These are phyloP conservation scores for Solanum lycopersicoides DNA, from an alignment of 257 asterid species.

Conservation along the genomic window DNA sequence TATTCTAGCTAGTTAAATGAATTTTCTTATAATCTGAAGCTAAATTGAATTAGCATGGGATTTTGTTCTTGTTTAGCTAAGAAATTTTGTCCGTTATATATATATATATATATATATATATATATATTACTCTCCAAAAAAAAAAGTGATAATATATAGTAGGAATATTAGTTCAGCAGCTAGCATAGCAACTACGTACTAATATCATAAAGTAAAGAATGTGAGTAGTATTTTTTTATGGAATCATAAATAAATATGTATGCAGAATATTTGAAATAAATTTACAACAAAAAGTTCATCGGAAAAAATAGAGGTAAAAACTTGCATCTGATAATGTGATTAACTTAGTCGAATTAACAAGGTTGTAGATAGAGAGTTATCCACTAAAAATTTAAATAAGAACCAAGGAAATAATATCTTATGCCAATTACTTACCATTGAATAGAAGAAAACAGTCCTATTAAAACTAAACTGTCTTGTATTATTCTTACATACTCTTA, in stretches of 20 bases:
- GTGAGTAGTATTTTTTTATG: background rate
- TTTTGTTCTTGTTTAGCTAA: background rate
- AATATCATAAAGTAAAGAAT: background rate
- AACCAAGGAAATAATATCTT: background rate
- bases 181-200: background rate
- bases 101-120: too few relatives aligned
- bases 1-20: background rate
- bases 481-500: background rate
- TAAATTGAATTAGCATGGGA: too few relatives aligned
- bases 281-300: background rate
- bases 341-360: background rate
- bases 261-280: background rate
- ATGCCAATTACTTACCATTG: background rate
- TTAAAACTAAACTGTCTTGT: background rate
- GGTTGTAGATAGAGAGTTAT: background rate
- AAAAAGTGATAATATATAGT: background rate
- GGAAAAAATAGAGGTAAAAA: background rate
- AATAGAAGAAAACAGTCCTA: background rate
- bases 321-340: background rate
- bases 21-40: accelerated
- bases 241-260: background rate
- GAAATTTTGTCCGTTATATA: too few relatives aligned
- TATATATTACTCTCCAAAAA: background rate
- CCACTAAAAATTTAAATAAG: background rate
- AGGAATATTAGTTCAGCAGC: background rate